These are phyloP conservation scores for Prunus armeniaca DNA, from an alignment of 306 rosid genomes.

Conservation along the genomic window DNA sequence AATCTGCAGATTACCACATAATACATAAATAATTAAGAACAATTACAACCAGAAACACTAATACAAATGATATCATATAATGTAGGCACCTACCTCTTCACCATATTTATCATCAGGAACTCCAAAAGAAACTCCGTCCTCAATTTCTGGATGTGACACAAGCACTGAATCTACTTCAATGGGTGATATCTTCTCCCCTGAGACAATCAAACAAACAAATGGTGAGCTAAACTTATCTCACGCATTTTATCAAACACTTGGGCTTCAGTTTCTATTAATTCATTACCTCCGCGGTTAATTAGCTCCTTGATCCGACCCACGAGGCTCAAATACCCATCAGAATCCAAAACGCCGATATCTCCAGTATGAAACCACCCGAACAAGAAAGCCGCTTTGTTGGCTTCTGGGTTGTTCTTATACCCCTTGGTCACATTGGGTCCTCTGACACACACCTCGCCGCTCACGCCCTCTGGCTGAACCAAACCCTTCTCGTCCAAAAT, in stretches of 20 bases:
- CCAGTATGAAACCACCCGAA: constrained; percentile 94
- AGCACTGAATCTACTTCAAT: constrained; percentile 88
- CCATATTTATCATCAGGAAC: constrained; percentile 89
- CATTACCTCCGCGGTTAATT: constrained; percentile 87
- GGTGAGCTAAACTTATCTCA: background rate
- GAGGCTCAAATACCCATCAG: constrained; percentile 83
- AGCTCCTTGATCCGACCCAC: constrained; percentile 97
- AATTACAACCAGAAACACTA: background rate
- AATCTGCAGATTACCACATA: constrained; percentile 41
- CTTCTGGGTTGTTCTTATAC: constrained; percentile 71
- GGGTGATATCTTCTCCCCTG: constrained; percentile 96
- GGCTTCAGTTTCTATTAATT: background rate
- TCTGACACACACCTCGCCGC: constrained; percentile 76
- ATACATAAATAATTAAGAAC: background rate
- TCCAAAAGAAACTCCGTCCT: constrained; percentile 86
- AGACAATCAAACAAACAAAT: background rate
- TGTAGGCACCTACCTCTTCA: constrained; percentile 57
- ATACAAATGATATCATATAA: background rate
- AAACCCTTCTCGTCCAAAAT: constrained; percentile 55
- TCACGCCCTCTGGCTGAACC: constrained; percentile 16
- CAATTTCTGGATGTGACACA: constrained; percentile 57
- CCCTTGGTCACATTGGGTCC: constrained; percentile 84
- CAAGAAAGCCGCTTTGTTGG: constrained; percentile 55
- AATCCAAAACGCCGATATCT: constrained; percentile 72
- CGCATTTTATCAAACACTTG: background rate